Percentiles rank a stretch among this genome's conserved stretches.
These are phyloP conservation scores for Hemerocallis citrina DNA, from an alignment of 106 monocot genomes.

Conservation along the genomic window DNA sequence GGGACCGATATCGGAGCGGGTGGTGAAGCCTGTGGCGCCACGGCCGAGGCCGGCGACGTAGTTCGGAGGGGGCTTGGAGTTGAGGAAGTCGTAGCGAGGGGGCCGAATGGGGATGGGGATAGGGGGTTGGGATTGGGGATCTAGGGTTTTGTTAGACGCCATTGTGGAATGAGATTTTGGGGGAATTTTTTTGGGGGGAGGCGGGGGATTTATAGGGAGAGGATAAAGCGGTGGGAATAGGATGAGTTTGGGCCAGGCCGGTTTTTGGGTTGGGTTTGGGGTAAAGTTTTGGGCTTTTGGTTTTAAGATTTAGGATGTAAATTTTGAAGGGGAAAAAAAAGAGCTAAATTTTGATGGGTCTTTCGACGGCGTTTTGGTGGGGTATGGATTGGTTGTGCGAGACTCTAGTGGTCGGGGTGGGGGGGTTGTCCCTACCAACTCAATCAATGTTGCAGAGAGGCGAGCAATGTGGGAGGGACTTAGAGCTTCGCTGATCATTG, in stretches of 20 bases:
- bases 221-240: slow-evolving; percentile 21
- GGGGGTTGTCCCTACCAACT: too few relatives aligned
- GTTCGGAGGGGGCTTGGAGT: slow-evolving; percentile 88
- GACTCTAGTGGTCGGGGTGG: too few relatives aligned
- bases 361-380: too few relatives aligned
- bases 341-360: too few relatives aligned
- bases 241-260: slow-evolving; percentile 37
- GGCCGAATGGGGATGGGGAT: slow-evolving; percentile 39
- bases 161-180: slow-evolving; percentile 20
- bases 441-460: too few relatives aligned
- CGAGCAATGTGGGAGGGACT: too few relatives aligned
- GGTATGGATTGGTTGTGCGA: too few relatives aligned
- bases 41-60: slow-evolving; percentile 97
- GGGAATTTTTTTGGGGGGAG: slow-evolving; percentile 11
- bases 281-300: slow-evolving; percentile 23
- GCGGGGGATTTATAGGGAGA: too few relatives aligned
- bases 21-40: slow-evolving; percentile 95
- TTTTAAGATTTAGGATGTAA: too few relatives aligned
- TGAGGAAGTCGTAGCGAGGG: slow-evolving; percentile 73
- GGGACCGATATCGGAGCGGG: slow-evolving; percentile 94
- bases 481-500: too few relatives aligned
- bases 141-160: slow-evolving; percentile 21
- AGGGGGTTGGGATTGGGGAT: too few relatives aligned
- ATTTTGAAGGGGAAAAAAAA: too few relatives aligned
- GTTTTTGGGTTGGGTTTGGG: slow-evolving; percentile 19